Evolutionary conservation across 2,329 filamentous ascomycete genomes (phyloP).

Genomic region (Exophiala spinifera): DNA sequence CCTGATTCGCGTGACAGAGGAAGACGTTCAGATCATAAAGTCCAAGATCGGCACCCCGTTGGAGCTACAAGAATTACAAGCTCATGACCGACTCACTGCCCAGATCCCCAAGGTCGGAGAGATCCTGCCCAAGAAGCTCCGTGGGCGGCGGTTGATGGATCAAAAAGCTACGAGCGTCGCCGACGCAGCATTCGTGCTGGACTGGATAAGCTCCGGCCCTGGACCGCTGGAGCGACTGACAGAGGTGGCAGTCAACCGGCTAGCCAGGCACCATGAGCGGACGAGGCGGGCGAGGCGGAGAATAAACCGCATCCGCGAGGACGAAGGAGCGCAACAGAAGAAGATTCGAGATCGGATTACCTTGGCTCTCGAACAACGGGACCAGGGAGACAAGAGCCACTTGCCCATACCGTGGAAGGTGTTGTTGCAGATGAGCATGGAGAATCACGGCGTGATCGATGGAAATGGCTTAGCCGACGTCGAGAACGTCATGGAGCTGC

Average conservation of each 20-base stretch:
- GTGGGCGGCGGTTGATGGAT: constrained; percentile 57
- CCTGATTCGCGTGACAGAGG: constrained; percentile 44
- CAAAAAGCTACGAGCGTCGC: constrained; percentile 63
- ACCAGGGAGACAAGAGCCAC: constrained; percentile 9
- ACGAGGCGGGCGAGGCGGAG: constrained; percentile 18
- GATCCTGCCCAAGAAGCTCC: constrained; percentile 45
- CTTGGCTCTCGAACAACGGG: constrained; percentile 29
- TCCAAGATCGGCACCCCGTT: constrained; percentile 34
- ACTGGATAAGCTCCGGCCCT: constrained; percentile 45
- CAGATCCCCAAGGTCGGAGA: constrained; percentile 42
- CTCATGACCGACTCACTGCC: constrained; percentile 35
- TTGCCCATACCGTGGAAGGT: constrained; percentile 12
- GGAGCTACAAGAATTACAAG: constrained; percentile 15
- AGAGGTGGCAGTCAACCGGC: constrained; percentile 16
- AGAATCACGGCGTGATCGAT: constrained; percentile 13
- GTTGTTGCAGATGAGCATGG: constrained; percentile 20
- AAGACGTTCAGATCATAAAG: constrained; percentile 37
- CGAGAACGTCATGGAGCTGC: constrained; percentile 2
- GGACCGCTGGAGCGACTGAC: constrained; percentile 26
- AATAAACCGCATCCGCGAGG: constrained; percentile 12
- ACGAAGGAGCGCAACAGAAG: constrained; percentile 24
- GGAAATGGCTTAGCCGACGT: constrained; percentile 5
- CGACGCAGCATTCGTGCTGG: constrained; percentile 57
- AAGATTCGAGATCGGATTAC: constrained; percentile 30
- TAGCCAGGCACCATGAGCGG: constrained; percentile 19